phyloP scores from a whole-genome alignment of 1,284 basidiomycete species.

The Trichosporon asahii region DNA sequence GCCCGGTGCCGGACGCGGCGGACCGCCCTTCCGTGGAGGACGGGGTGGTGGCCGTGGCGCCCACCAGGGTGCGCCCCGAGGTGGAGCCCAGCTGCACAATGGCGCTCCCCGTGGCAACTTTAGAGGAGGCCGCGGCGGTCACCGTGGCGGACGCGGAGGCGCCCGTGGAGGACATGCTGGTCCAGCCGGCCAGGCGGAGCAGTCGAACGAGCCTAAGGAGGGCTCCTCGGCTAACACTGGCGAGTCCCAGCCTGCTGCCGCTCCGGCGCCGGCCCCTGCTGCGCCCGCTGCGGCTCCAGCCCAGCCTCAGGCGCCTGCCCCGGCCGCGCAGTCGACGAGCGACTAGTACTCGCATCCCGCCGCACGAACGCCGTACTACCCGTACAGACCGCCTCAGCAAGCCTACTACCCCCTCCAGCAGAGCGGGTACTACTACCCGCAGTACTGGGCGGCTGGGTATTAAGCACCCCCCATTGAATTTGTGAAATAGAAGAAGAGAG shows the following conservation, averaged over 20 bases:
- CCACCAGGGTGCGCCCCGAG: neutral
- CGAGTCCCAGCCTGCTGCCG: neutral
- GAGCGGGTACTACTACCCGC: neutral
- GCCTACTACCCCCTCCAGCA: neutral
- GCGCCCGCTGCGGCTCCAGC: neutral
- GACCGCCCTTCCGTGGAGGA: constrained; percentile 12
- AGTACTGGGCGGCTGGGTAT: neutral
- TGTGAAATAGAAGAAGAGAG: neutral
- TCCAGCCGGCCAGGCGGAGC: neutral
- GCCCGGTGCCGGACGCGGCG: constrained; percentile 2
- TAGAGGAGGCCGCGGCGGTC: constrained; percentile 7
- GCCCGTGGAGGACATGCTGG: constrained; percentile 6
- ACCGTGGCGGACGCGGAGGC: constrained; percentile 8
- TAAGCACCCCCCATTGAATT: neutral
- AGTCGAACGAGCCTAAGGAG: neutral
- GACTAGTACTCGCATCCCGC: constrained; percentile 3
- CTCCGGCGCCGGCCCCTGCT: constrained; percentile 7
- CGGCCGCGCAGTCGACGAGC: neutral
- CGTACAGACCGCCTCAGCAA: neutral
- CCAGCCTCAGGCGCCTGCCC: neutral
- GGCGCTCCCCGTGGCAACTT: neutral
- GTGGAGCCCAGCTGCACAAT: constrained; percentile 8
- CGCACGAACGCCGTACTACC: neutral
- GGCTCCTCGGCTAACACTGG: neutral
- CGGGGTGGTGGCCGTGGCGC: constrained; percentile 13